Percentiles rank a stretch among this genome's conserved stretches.
phyloP scores from a whole-genome alignment of 768 basidiomycete species.

The Podaxis sp. region DNA sequence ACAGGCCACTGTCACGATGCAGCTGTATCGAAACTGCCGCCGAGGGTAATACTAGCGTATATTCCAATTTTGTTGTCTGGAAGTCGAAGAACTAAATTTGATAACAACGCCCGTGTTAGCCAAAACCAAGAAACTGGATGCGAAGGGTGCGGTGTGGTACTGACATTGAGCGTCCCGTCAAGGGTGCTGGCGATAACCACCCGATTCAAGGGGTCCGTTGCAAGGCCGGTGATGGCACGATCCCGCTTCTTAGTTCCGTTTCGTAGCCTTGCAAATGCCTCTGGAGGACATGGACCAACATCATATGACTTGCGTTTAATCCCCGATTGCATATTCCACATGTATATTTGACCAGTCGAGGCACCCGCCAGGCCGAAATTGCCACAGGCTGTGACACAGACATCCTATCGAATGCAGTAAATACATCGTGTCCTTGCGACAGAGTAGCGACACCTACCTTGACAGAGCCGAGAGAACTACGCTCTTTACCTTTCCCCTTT shows the following conservation, averaged over 20 bases:
- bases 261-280: constrained; percentile 45
- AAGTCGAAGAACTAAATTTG: constrained; percentile 90
- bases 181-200: constrained; percentile 80
- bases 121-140: background rate
- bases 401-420: constrained; percentile 46
- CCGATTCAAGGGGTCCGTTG: constrained; percentile 82
- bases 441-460: constrained; percentile 50
- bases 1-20: constrained; percentile 81
- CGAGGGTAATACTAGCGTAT: constrained; percentile 67
- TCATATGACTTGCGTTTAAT: constrained; percentile 76
- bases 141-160: constrained; percentile 26
- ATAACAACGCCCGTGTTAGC: constrained; percentile 5
- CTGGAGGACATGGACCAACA: constrained; percentile 62
- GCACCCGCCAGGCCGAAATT: constrained; percentile 91
- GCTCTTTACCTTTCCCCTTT: constrained; percentile 49
- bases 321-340: constrained; percentile 99
- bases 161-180: constrained; percentile 86
- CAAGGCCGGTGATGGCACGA: constrained; percentile 77
- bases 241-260: constrained; percentile 38
- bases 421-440: background rate
- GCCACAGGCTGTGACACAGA: constrained; percentile 91
- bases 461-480: constrained; percentile 53
- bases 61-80: constrained; percentile 74
- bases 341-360: constrained; percentile 73
- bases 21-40: constrained; percentile 68